phyloP scores from a whole-genome alignment of 2,329 filamentous ascomycete genomes.

The Pseudogymnoascus destructans region DNA sequence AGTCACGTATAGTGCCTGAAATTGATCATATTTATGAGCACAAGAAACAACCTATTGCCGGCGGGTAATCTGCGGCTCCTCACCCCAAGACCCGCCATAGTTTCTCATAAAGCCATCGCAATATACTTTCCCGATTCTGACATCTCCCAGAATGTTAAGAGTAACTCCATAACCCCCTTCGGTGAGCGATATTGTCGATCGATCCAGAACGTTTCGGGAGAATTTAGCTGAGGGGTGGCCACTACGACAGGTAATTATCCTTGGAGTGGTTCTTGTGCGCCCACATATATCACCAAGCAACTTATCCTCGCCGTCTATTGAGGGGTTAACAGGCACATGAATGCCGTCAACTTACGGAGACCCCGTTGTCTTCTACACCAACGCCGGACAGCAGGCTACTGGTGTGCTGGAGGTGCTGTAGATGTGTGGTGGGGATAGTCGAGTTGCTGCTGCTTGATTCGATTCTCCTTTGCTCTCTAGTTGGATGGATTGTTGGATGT shows the following conservation, averaged over 20 bases:
- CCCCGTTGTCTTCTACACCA: conserved; percentile 21
- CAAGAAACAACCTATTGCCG: background rate
- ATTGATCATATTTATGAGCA: background rate
- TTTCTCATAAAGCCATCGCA: background rate
- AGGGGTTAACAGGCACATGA: background rate
- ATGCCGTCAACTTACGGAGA: background rate
- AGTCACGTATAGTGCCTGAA: background rate
- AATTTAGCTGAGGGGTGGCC: background rate
- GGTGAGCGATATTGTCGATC: no score
- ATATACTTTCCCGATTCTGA: background rate
- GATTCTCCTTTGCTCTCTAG: background rate
- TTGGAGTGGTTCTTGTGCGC: background rate
- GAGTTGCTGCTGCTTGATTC: background rate
- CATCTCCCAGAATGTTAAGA: background rate
- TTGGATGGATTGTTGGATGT: background rate
- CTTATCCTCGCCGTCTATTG: background rate
- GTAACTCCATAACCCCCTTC: no score
- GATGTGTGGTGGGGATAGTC: background rate
- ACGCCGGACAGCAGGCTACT: background rate
- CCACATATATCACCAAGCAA: background rate
- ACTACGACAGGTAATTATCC: background rate
- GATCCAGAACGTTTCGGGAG: no score
- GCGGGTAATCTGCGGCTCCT: background rate
- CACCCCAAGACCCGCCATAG: background rate
- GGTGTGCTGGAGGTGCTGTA: background rate